Conservation (phyloP, 2,329 filamentous ascomycete species). For the Thermothelomyces thermophilus region DNA sequence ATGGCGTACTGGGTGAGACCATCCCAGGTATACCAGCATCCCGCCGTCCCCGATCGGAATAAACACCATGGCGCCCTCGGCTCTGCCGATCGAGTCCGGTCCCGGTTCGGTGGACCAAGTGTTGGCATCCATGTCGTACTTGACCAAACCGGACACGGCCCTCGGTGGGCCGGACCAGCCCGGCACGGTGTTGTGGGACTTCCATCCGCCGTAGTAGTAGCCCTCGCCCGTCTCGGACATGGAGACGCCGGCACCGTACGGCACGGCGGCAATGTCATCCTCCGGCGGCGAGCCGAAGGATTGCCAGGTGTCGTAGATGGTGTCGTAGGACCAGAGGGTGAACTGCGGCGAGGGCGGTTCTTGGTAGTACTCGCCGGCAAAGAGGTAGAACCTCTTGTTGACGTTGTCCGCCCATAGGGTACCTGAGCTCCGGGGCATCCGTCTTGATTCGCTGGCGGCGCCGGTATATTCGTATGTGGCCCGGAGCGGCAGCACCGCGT, state of each 20-base stretch:
- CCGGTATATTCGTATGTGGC: neutral
- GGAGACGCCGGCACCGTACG: constrained; percentile 51
- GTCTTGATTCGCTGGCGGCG: neutral
- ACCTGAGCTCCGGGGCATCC: constrained; percentile 21
- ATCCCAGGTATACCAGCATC: constrained; percentile 56
- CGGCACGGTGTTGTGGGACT: constrained; percentile 46
- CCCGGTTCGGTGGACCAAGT: constrained; percentile 48
- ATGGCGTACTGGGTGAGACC: constrained; percentile 50
- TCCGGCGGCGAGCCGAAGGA: constrained; percentile 34
- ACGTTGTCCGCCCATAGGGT: constrained; percentile 54
- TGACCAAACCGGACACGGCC: constrained; percentile 47
- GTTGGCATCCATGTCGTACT: constrained; percentile 49
- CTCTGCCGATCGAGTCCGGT: constrained; percentile 46
- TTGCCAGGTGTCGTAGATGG: constrained; percentile 50
- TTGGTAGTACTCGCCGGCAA: constrained; percentile 49
- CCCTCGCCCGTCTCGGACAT: constrained; percentile 49
- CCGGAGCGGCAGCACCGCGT: neutral
- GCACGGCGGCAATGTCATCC: constrained; percentile 38
- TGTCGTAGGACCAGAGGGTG: constrained; percentile 52
- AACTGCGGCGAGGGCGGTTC: constrained; percentile 38
- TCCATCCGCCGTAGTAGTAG: constrained; percentile 58
- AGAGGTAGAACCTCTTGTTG: constrained; percentile 58
- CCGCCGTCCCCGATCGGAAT: constrained; percentile 54
- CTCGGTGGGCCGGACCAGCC: constrained; percentile 44
- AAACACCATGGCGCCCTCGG: constrained; percentile 55